Conservation (phyloP, 352 stramenopile species). For the Globisporangium orthogonon region DNA sequence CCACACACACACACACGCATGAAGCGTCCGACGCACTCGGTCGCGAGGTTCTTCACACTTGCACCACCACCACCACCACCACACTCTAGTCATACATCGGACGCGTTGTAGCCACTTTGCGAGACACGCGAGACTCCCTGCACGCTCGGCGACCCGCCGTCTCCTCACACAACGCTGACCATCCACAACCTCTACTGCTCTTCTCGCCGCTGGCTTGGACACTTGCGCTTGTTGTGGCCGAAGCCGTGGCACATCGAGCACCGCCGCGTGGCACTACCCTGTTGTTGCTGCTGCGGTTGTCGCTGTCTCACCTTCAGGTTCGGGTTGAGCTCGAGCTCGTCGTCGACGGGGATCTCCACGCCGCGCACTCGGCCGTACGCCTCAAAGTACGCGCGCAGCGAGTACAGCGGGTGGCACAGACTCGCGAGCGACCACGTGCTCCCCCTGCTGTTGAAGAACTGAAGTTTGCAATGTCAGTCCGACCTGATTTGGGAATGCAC, state of each 20-base stretch:
- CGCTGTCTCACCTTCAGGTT: slow-evolving; percentile 26
- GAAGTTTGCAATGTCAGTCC: not conserved
- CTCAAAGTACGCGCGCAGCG: slow-evolving; percentile 19
- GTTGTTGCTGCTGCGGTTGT: too few relatives aligned
- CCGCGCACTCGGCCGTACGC: slow-evolving; percentile 19
- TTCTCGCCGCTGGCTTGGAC: slow-evolving; percentile 4
- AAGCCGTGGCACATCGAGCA: slow-evolving; percentile 33
- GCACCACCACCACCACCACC: too few relatives aligned
- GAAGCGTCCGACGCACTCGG: too few relatives aligned
- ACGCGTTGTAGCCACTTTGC: too few relatives aligned
- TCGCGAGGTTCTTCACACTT: too few relatives aligned
- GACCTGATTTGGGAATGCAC: too few relatives aligned
- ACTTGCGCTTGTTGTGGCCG: slow-evolving; percentile 42
- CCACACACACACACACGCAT: too few relatives aligned
- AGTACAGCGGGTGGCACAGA: slow-evolving; percentile 29
- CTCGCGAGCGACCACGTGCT: slow-evolving; percentile 20
- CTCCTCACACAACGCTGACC: too few relatives aligned
- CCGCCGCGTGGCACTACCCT: slow-evolving; percentile 14
- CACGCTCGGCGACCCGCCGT: too few relatives aligned
- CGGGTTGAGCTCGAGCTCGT: slow-evolving; percentile 32
- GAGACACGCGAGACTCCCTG: too few relatives aligned
- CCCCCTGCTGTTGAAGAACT: not conserved
- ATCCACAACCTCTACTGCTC: too few relatives aligned
- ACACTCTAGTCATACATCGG: too few relatives aligned
- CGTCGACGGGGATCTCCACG: slow-evolving; percentile 31